phyloP scores from a whole-genome alignment of 495 filamentous ascomycete species.

The Collariella sp. region DNA sequence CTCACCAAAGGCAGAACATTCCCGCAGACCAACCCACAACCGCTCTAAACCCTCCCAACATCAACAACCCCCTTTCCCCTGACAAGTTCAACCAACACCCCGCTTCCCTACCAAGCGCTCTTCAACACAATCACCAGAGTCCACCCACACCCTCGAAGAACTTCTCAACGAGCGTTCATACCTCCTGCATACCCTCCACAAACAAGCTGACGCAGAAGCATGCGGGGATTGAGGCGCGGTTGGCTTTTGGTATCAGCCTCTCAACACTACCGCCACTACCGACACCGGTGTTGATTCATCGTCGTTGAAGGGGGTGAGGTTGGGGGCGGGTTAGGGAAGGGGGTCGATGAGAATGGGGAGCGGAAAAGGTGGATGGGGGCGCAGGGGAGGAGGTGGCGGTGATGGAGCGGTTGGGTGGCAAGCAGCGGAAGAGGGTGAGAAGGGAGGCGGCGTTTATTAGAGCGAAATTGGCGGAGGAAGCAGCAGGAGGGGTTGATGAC shows the following conservation, averaged over 20 bases:
- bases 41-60: no score
- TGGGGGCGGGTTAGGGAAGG: no score
- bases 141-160: slow-evolving; percentile 28
- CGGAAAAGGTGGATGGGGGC: no score
- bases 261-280: not conserved
- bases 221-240: slow-evolving; percentile 21
- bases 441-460: slow-evolving; percentile 12
- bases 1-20: not conserved
- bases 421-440: slow-evolving; percentile 2
- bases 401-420: not conserved
- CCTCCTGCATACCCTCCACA: slow-evolving; percentile 32
- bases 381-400: not conserved
- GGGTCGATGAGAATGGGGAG: no score
- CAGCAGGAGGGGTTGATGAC: slow-evolving; percentile 35
- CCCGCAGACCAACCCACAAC: not conserved
- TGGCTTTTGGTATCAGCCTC: no score
- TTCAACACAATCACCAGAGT: no score
- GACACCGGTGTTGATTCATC: not conserved
- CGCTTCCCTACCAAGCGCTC: slow-evolving; percentile 6
- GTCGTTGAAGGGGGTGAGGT: no score
- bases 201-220: slow-evolving; percentile 29
- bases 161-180: slow-evolving; percentile 34
- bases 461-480: slow-evolving; percentile 26
- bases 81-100: slow-evolving; percentile 1
- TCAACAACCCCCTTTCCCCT: not conserved